A percentile compares a stretch with the other conserved stretches of the same genome.
These are phyloP conservation scores for Toxicodendron radicans DNA, from an alignment of 345 rosid genomes.

Conservation along the genomic window DNA sequence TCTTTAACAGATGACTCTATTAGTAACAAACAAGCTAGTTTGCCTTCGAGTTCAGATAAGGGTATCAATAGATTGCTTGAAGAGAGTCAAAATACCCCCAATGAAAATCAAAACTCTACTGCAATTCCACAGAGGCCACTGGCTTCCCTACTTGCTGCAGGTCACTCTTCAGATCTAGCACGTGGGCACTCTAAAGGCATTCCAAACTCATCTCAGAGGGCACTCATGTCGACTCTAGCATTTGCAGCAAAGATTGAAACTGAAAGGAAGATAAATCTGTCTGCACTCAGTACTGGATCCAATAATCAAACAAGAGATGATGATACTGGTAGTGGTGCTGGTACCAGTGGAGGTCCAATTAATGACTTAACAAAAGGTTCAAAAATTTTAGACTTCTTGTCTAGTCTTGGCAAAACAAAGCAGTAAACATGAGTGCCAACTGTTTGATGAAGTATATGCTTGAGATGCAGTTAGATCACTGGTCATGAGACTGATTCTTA, in stretches of 20 bases:
- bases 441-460: background rate
- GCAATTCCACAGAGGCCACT: slow-evolving; percentile 21
- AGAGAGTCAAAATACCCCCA: slow-evolving; percentile 21
- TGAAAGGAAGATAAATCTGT: slow-evolving; percentile 32
- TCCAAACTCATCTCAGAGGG: slow-evolving; percentile 45
- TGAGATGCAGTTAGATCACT: background rate
- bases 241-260: slow-evolving; percentile 62
- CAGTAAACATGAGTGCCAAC: slow-evolving; percentile 11
- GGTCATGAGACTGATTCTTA: background rate
- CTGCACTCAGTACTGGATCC: slow-evolving; percentile 19
- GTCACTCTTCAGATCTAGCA: slow-evolving; percentile 32
- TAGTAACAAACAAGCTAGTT: slow-evolving; percentile 13
- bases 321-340: slow-evolving; percentile 13
- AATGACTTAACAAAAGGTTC: slow-evolving; percentile 39
- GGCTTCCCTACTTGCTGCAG: slow-evolving; percentile 26
- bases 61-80: slow-evolving; percentile 22
- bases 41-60: slow-evolving; percentile 19
- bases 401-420: slow-evolving; percentile 36
- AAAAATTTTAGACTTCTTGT: slow-evolving; percentile 58
- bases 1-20: slow-evolving; percentile 13
- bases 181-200: slow-evolving; percentile 26
- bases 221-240: slow-evolving; percentile 56
- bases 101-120: slow-evolving; percentile 21
- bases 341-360: slow-evolving; percentile 26
- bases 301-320: slow-evolving; percentile 19